Evolutionary conservation across 345 rosid species (phyloP).

Genomic region (Moricandia arvensis): DNA sequence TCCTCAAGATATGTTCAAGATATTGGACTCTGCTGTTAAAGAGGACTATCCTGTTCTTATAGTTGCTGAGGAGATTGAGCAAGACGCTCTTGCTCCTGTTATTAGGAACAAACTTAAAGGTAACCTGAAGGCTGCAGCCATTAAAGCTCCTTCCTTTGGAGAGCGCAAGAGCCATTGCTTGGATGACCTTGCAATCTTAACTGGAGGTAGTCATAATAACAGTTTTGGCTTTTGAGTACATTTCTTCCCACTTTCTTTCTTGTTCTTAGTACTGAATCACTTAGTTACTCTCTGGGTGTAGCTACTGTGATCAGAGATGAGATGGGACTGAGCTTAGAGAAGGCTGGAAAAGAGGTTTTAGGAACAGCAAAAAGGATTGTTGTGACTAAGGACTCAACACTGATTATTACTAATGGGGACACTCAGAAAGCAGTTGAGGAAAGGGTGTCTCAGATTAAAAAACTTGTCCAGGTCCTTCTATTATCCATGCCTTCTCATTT

Average conservation of each 20-base stretch:
- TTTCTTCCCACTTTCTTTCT: no score
- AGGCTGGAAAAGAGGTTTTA: constrained; percentile 72
- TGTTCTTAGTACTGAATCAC: constrained; percentile 7
- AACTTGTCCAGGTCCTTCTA: constrained; percentile 63
- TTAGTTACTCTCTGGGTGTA: constrained; percentile 30
- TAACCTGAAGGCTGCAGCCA: constrained; percentile 72
- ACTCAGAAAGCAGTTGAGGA: constrained; percentile 61
- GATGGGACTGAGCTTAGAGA: constrained; percentile 64
- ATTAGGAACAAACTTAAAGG: constrained; percentile 87
- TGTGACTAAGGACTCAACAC: constrained; percentile 74
- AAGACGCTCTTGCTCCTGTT: constrained; percentile 78
- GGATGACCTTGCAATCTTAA: constrained; percentile 87
- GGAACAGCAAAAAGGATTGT: constrained; percentile 72
- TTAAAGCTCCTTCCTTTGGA: constrained; percentile 88
- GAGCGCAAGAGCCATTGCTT: constrained; percentile 87
- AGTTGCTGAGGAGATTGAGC: constrained; percentile 74
- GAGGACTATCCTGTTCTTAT: constrained; percentile 78
- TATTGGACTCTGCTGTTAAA: constrained; percentile 84
- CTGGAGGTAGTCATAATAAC: constrained; percentile 59
- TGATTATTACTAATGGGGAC: constrained; percentile 75
- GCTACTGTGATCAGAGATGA: constrained; percentile 90
- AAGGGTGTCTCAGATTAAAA: constrained; percentile 69
- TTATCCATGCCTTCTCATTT: constrained; percentile 2
- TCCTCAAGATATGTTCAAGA: constrained; percentile 76
- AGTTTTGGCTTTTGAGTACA: constrained; percentile 4